phyloP scores from a whole-genome alignment of 2,329 filamentous ascomycete genomes.

The Botrytis cinerea region DNA sequence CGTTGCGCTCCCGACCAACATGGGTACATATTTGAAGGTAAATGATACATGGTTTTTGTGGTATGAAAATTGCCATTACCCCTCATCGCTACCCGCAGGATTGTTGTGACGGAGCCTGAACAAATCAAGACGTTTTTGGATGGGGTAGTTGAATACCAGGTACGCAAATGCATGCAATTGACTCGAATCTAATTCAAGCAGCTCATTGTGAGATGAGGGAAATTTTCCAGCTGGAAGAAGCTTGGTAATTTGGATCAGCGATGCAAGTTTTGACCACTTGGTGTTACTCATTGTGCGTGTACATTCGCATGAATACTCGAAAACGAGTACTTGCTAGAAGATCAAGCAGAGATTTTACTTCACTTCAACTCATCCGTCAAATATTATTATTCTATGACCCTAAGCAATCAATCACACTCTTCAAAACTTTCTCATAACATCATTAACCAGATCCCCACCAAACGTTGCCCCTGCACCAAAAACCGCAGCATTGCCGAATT shows the following conservation, averaged over 20 bases:
- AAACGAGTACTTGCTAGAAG: not conserved
- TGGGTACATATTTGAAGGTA: not conserved
- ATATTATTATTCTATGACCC: too few species aligned
- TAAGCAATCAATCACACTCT: too few species aligned
- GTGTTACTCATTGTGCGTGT: too few species aligned
- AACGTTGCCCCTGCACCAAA: slow-evolving; percentile 41
- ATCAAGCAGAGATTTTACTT: not conserved
- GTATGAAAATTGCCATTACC: not conserved
- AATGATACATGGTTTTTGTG: not conserved
- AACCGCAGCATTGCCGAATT: slow-evolving; percentile 40
- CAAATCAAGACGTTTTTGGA: not conserved
- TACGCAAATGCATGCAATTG: not conserved
- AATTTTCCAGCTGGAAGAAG: not conserved
- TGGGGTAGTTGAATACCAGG: not conserved
- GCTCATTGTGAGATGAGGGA: not conserved
- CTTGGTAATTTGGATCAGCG: not conserved
- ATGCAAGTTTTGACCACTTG: not conserved
- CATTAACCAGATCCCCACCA: slow-evolving; percentile 34
- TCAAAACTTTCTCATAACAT: slow-evolving; percentile 23
- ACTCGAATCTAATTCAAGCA: not conserved
- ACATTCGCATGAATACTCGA: not conserved
- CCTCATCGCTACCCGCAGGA: not conserved
- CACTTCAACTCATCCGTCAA: not conserved
- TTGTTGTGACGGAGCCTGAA: not conserved
- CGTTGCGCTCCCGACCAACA: not conserved